A percentile compares a stretch with the other conserved stretches of the same genome.
Evolutionary conservation across 1,139 yeast species (phyloP).

Genomic region (Ogataea hybrid): DNA sequence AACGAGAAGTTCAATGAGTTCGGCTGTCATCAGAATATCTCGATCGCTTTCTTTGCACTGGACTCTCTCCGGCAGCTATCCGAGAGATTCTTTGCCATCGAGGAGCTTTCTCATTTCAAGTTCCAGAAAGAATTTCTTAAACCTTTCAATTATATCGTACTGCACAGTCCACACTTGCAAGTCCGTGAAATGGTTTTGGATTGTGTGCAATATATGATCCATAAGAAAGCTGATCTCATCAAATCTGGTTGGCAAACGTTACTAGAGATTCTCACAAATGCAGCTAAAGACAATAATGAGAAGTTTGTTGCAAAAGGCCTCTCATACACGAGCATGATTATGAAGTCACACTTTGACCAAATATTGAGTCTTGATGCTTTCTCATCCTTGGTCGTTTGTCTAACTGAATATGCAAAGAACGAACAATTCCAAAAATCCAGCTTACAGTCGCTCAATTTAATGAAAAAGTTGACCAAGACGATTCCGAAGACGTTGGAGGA

Average conservation of each 20-base stretch:
- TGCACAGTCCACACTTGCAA: slow-evolving; percentile 62
- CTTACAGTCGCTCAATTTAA: slow-evolving; percentile 75
- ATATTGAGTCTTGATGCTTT: slow-evolving; percentile 76
- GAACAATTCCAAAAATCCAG: slow-evolving; percentile 78
- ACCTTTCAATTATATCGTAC: slow-evolving; percentile 82
- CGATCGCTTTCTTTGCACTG: slow-evolving; percentile 84
- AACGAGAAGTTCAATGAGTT: slow-evolving; percentile 86
- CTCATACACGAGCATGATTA: slow-evolving; percentile 61
- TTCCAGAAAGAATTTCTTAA: slow-evolving; percentile 92
- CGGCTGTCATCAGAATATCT: slow-evolving; percentile 74
- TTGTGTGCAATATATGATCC: slow-evolving; percentile 82
- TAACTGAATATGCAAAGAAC: slow-evolving; percentile 81
- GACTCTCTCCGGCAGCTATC: slow-evolving; percentile 93
- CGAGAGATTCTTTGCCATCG: slow-evolving; percentile 87
- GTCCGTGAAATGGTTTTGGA: slow-evolving; percentile 90
- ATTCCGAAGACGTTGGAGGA: slow-evolving; percentile 41
- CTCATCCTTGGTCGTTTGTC: slow-evolving; percentile 68
- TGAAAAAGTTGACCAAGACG: slow-evolving; percentile 60
- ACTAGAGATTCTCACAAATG: slow-evolving; percentile 69
- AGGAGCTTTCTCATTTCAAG: slow-evolving; percentile 91
- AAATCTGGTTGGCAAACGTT: slow-evolving; percentile 96
- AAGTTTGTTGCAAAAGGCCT: slow-evolving; percentile 61
- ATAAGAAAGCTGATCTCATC: slow-evolving; percentile 69
- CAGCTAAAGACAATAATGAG: slow-evolving; percentile 56
- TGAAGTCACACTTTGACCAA: slow-evolving; percentile 58